Evolutionary conservation across 192 early-diverging fungal genomes (phyloP), one percentile per base, ranked within the genome.

Genomic region (Backusella australiensis): DNA sequence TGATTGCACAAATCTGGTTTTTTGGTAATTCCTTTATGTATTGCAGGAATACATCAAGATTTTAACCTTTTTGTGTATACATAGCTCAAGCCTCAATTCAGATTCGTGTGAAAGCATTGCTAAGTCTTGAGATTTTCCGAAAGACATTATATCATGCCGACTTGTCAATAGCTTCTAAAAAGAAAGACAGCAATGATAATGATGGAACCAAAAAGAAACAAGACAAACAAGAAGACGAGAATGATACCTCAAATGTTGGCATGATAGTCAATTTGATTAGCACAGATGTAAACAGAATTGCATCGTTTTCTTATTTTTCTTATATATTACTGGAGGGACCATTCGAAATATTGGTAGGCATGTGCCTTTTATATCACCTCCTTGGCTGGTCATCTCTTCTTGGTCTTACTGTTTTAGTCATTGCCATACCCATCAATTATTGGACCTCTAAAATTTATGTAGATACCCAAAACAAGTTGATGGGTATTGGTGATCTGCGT

Each of bases 381-480:
- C 82, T 98, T 66, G 97, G 97, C 29, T 85, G 85, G 59, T 89
- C 94, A 6, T 94, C 92, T 9, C 75, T 96, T 26, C 88, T 93
- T 38, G 95, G 94, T 5, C 78, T 98, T 19, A 75, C 84, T 0
- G 81, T 91, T 15, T 84, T 94, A 19, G 53, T 84, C 1, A 12
- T 85, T 5, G 67, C 81, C 8, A 41, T 83, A 17, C 87, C 87
- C 9, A 67, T 78, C 38, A 83, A 82, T 59, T 81, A 85, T 53
- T 52, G 41, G 38, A 72, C 68, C 9, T 42, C 84, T 15, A 83
- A 77, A 53, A 23, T 32, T 4, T 83, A 73, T 73, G 35, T 73
- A 34, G 75, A 65, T 17, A 84, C 82, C 34, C 91, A 94, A 76
- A 79, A 86, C n/a, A 74, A 84, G 1, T 19, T 91, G 44, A 93